Percentiles rank a stretch among this genome's conserved stretches.
Conservation (phyloP, 148 eudicot species). For the Limonium bicolor region DNA sequence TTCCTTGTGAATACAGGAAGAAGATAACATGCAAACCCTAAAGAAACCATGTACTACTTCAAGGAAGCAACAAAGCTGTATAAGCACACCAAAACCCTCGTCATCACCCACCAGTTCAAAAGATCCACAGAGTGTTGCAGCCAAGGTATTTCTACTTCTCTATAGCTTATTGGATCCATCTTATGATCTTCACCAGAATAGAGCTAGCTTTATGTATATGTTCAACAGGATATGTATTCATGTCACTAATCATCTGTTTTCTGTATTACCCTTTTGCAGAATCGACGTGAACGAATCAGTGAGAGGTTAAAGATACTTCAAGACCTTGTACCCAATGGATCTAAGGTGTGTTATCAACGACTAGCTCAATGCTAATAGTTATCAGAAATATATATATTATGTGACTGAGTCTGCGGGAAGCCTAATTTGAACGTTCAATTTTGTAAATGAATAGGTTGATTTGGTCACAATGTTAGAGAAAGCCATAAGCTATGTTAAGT, state of each 20-base stretch:
- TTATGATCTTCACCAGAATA: not conserved
- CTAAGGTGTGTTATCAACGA: slow-evolving; percentile 34
- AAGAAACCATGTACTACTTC: slow-evolving; percentile 56
- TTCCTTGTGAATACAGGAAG: slow-evolving; percentile 22
- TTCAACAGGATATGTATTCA: not conserved
- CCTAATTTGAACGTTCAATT: not conserved
- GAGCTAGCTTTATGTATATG: not conserved
- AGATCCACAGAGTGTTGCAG: slow-evolving; percentile 94
- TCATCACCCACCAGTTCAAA: slow-evolving; percentile 28
- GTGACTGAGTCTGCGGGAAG: not conserved
- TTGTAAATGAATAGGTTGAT: slow-evolving; percentile 58
- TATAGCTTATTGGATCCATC: not conserved
- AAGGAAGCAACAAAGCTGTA: slow-evolving; percentile 4
- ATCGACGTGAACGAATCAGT: slow-evolving; percentile 85
- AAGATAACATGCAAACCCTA: slow-evolving; percentile 40
- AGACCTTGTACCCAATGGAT: slow-evolving; percentile 91
- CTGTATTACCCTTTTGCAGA: slow-evolving; percentile 21
- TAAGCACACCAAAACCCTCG: slow-evolving; percentile 44
- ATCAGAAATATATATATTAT: not conserved
- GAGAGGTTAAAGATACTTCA: slow-evolving; percentile 82
- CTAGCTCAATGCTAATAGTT: not conserved
- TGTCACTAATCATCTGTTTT: not conserved
- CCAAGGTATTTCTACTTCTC: slow-evolving; percentile 42
- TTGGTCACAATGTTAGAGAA: slow-evolving; percentile 94
- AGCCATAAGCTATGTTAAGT: slow-evolving; percentile 87